Evolutionary conservation across 148 eudicot genomes (phyloP).

Genomic region (Camellia lanceoleosa): DNA sequence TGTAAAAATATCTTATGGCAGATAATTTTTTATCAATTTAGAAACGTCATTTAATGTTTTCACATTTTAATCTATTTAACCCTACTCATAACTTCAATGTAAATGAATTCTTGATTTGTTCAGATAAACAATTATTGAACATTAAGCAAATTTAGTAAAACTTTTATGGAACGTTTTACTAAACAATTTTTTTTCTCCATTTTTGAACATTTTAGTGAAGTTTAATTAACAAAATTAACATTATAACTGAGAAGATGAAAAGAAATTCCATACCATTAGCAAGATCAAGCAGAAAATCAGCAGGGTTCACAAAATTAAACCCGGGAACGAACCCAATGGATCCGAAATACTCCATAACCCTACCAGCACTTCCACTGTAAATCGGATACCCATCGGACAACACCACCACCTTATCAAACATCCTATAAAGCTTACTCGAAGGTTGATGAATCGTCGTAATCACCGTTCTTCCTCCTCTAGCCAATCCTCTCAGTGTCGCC

Average conservation of each 20-base stretch:
- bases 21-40: background rate
- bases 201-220: no score
- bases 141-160: background rate
- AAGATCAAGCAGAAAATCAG: constrained; percentile 86
- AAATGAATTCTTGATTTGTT: background rate
- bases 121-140: background rate
- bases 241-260: background rate
- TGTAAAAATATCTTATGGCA: background rate
- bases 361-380: constrained; percentile 47
- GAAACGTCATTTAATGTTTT: background rate
- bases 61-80: no score
- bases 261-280: constrained; percentile 61
- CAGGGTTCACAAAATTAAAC: constrained; percentile 61
- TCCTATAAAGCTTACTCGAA: constrained; percentile 56
- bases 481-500: constrained; percentile 54
- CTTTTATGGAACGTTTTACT: background rate
- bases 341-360: constrained; percentile 69
- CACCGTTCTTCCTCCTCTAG: constrained; percentile 67
- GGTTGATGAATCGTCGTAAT: constrained; percentile 85
- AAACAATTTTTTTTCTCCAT: no score
- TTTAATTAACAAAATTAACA: background rate
- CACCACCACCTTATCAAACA: constrained; percentile 80
- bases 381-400: constrained; percentile 65
- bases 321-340: constrained; percentile 61
- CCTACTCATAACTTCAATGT: no score